Evolutionary conservation across 345 rosid species (phyloP).

Genomic region (Eucalyptus sp.): DNA sequence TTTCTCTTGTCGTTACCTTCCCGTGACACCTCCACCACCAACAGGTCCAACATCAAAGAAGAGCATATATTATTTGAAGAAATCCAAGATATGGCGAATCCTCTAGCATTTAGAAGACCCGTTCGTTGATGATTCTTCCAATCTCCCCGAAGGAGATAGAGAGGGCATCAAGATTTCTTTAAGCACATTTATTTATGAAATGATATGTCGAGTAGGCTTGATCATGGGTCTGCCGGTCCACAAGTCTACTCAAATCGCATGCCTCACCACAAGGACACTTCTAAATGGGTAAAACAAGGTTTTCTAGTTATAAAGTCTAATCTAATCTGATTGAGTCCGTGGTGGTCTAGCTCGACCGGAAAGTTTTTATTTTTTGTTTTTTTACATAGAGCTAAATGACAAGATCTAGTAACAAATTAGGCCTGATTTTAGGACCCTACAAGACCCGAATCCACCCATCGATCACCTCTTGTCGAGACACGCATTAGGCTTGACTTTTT

Average conservation of each 20-base stretch:
- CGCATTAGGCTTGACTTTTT: background rate
- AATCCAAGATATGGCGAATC: background rate
- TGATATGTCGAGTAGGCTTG: background rate
- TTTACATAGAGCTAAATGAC: background rate
- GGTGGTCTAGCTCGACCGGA: accelerated
- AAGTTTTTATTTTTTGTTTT: accelerated
- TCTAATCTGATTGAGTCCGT: background rate
- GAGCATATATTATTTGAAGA: background rate
- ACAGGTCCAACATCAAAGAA: background rate
- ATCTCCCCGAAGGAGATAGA: background rate
- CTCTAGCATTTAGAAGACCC: background rate
- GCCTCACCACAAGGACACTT: background rate
- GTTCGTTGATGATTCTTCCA: background rate
- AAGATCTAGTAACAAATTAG: background rate
- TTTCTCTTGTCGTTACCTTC: background rate
- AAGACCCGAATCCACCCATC: too few species aligned
- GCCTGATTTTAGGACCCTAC: background rate
- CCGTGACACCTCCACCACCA: background rate
- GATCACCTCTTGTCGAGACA: background rate
- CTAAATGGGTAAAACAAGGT: background rate
- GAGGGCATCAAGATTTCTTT: background rate
- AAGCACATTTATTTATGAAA: background rate
- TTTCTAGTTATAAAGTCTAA: background rate
- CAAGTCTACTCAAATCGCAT: background rate
- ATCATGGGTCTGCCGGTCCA: accelerated